Conservation (phyloP, 148 eudicot genomes). For the Chenopodium album region DNA sequence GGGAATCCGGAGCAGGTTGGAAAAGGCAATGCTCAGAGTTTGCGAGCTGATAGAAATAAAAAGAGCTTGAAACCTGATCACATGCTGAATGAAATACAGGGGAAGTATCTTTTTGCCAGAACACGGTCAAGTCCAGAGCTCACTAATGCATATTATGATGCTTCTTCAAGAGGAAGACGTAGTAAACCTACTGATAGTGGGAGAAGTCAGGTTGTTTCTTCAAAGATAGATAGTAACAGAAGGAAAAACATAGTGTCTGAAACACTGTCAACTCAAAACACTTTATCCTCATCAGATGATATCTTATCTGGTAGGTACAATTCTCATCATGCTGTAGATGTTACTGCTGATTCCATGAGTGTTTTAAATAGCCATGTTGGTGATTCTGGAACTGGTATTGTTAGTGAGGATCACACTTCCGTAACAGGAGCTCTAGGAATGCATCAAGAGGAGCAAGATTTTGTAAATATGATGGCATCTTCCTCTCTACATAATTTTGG, state of each 20-base stretch:
- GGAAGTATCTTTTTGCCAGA: slow-evolving; percentile 65
- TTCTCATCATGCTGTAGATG: slow-evolving; percentile 36
- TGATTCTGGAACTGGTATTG: slow-evolving; percentile 33
- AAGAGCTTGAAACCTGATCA: slow-evolving; percentile 38
- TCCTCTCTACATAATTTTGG: slow-evolving; percentile 48
- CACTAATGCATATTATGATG: slow-evolving; percentile 47
- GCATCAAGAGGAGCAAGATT: slow-evolving; percentile 83
- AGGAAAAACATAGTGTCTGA: slow-evolving; percentile 50
- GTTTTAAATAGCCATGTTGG: slow-evolving; percentile 31
- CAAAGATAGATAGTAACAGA: slow-evolving; percentile 42
- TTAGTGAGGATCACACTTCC: slow-evolving; percentile 43
- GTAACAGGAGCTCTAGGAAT: slow-evolving; percentile 43
- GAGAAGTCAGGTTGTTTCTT: slow-evolving; percentile 35
- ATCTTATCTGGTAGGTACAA: slow-evolving; percentile 34
- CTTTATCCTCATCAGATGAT: slow-evolving; percentile 43
- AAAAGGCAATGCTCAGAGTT: slow-evolving; percentile 29
- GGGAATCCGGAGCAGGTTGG: slow-evolving; percentile 35
- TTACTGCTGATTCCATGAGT: slow-evolving; percentile 35
- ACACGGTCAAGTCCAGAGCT: slow-evolving; percentile 89
- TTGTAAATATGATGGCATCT: slow-evolving; percentile 73
- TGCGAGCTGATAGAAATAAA: slow-evolving; percentile 35
- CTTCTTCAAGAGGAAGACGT: slow-evolving; percentile 40
- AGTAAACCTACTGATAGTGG: slow-evolving; percentile 43
- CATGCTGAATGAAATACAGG: slow-evolving; percentile 48
- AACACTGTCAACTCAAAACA: slow-evolving; percentile 30